These are phyloP conservation scores for Solanum hybrid DNA, from an alignment of 305 asterid genomes.

Conservation along the genomic window DNA sequence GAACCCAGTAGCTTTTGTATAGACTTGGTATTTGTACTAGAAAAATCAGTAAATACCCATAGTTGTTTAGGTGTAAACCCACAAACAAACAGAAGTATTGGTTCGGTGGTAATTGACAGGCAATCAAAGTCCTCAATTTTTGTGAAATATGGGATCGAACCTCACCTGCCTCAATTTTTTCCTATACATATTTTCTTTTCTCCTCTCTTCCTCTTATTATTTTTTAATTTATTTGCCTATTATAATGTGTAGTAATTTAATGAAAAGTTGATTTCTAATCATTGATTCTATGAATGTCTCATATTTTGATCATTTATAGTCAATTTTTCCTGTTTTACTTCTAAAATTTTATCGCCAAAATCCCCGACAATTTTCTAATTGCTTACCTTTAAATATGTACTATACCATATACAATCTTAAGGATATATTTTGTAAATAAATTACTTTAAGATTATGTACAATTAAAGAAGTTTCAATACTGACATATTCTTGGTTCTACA, in stretches of 20 bases:
- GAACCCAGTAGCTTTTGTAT: background rate
- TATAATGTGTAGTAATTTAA: background rate
- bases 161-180: background rate
- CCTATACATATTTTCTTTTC: background rate
- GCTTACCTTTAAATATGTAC: background rate
- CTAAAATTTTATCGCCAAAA: background rate
- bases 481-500: background rate
- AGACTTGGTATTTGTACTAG: background rate
- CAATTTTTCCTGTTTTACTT: background rate
- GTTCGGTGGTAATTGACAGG: background rate
- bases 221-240: background rate
- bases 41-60: background rate
- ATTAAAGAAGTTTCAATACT: background rate
- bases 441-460: background rate
- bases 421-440: background rate
- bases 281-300: background rate
- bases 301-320: background rate
- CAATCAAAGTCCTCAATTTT: background rate
- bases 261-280: background rate
- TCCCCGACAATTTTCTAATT: background rate
- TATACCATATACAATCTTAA: background rate
- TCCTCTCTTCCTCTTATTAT: background rate
- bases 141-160: background rate
- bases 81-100: background rate
- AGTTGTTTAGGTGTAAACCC: background rate